phyloP scores from a whole-genome alignment of 1,284 basidiomycete species.

The Ganoderma sinense region DNA sequence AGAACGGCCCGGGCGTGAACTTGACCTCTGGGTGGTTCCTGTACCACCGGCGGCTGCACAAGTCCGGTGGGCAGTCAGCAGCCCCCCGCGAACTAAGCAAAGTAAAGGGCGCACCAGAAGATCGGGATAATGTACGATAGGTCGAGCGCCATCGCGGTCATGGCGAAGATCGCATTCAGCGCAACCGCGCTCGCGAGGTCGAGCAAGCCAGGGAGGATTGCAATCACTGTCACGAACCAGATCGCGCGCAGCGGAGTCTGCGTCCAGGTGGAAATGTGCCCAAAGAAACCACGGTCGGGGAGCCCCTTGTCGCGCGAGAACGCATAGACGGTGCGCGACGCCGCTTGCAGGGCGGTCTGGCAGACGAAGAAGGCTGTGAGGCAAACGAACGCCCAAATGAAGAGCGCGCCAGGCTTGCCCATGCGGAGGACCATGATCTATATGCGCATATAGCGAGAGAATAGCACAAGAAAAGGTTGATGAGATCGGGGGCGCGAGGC shows the following conservation, averaged over 20 bases:
- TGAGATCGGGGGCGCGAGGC: not conserved
- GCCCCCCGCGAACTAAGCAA: not conserved
- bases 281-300: slow-evolving; percentile 86
- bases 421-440: slow-evolving; percentile 80
- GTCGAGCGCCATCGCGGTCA: slow-evolving; percentile 79
- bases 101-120: slow-evolving; percentile 49
- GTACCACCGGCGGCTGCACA: slow-evolving; percentile 65
- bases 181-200: slow-evolving; percentile 83
- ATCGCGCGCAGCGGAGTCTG: slow-evolving; percentile 87
- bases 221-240: slow-evolving; percentile 77
- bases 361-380: slow-evolving; percentile 86
- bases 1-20: slow-evolving; percentile 91
- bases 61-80: not conserved
- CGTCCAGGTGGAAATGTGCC: slow-evolving; percentile 68
- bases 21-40: slow-evolving; percentile 84
- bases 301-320: slow-evolving; percentile 88
- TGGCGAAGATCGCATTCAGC: slow-evolving; percentile 85
- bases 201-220: slow-evolving; percentile 77
- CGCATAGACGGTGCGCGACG: slow-evolving; percentile 88
- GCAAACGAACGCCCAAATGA: slow-evolving; percentile 85
- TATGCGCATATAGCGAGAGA: not conserved
- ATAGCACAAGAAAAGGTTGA: not conserved
- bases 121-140: slow-evolving; percentile 81
- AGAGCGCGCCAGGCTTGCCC: slow-evolving; percentile 74
- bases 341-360: slow-evolving; percentile 85